Conservation (phyloP, 306 rosid species). For the Vicia faba region DNA sequence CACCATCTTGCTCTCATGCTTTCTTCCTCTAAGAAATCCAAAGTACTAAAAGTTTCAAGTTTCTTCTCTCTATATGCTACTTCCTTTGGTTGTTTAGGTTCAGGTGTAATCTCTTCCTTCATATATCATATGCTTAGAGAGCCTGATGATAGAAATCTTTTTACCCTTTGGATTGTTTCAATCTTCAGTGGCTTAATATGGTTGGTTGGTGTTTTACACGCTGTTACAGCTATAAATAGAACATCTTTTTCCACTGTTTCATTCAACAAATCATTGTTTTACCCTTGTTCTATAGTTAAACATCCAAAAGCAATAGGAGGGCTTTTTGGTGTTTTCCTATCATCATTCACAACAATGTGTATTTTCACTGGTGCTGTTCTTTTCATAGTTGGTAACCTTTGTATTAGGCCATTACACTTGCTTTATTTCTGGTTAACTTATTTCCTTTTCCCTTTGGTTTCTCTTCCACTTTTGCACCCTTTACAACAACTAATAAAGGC, state of each 20-base stretch:
- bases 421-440: constrained; percentile 72
- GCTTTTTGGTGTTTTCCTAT: constrained; percentile 51
- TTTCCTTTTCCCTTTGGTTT: constrained; percentile 61
- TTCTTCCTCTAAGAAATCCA: constrained; percentile 39
- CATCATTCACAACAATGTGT: constrained; percentile 64
- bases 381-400: constrained; percentile 64
- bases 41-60: constrained; percentile 37
- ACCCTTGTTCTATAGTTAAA: constrained; percentile 47
- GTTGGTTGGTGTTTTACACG: constrained; percentile 67
- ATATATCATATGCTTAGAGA: constrained; percentile 70
- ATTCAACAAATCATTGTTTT: constrained; percentile 34
- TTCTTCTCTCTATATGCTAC: constrained; percentile 61
- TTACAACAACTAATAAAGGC: constrained; percentile 51
- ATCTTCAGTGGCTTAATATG: constrained; percentile 76
- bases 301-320: constrained; percentile 66
- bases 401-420: constrained; percentile 55
- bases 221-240: constrained; percentile 42
- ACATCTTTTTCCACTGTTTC: constrained; percentile 2
- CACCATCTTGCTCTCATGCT: constrained; percentile 67
- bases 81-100: constrained; percentile 50
- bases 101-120: constrained; percentile 58
- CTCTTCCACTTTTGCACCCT: constrained; percentile 62
- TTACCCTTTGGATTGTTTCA: constrained; percentile 75
- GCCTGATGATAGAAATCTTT: constrained; percentile 31
- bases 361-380: constrained; percentile 62